phyloP scores from a whole-genome alignment of 1,284 basidiomycete genomes.

The Mycosarcoma maydis region DNA sequence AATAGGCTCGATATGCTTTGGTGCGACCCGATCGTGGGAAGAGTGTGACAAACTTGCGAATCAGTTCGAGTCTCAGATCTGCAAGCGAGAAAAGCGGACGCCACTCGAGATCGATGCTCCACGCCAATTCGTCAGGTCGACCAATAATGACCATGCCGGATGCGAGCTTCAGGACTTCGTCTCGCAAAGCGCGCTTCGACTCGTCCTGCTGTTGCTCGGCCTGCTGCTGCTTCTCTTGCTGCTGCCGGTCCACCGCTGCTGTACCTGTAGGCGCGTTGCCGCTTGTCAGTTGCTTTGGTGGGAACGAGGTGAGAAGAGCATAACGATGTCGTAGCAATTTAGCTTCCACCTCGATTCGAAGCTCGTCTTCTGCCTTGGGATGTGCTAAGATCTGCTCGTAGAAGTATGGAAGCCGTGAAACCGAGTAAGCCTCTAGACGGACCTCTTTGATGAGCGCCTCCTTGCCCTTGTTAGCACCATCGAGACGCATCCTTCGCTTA shows the following conservation, averaged over 20 bases:
- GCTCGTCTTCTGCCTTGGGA: constrained; percentile 52
- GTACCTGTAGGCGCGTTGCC: constrained; percentile 34
- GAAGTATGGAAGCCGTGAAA: constrained; percentile 49
- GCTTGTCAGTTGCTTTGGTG: constrained; percentile 21
- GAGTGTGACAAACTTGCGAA: constrained; percentile 76
- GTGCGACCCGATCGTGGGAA: constrained; percentile 73
- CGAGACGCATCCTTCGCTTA: constrained; percentile 55
- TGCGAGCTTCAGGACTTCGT: constrained; percentile 77
- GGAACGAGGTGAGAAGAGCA: constrained; percentile 47
- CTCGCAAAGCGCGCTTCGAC: constrained; percentile 71
- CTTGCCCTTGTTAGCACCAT: constrained; percentile 54
- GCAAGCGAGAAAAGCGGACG: constrained; percentile 76
- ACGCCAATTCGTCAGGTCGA: constrained; percentile 80
- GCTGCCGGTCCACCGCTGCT: constrained; percentile 26
- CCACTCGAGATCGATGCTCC: constrained; percentile 81
- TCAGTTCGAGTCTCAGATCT: constrained; percentile 74
- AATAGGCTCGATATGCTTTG: constrained; percentile 42
- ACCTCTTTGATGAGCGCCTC: constrained; percentile 49
- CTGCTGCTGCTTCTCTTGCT: constrained; percentile 23
- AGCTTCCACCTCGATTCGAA: constrained; percentile 52
- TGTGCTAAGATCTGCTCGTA: constrained; percentile 59
- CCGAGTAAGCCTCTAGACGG: constrained; percentile 40
- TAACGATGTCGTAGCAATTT: constrained; percentile 54
- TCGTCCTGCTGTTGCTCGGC: constrained; percentile 18
- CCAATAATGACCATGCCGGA: constrained; percentile 78